Evolutionary conservation across 1,139 yeast genomes (phyloP), one percentile per base, ranked within the genome.

Genomic region (Kluyveromyces marxianus): DNA sequence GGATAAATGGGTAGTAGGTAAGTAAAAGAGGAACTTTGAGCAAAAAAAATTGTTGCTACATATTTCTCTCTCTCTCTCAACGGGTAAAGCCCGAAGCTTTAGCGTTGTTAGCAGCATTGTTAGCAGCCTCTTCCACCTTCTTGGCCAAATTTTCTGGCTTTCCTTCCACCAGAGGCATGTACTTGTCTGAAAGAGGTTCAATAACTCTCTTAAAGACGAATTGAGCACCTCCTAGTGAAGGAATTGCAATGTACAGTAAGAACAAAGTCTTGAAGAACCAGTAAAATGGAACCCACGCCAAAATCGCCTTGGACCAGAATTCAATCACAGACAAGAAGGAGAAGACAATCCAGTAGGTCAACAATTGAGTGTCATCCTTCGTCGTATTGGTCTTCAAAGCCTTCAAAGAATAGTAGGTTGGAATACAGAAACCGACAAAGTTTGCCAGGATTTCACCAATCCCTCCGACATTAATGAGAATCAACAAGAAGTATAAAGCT

Each of bases 311-410:
- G 51, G 96, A 83, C 97, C 97, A 92, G 76, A 88, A 92, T 71
- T 92, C 99, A 59, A 88, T 63, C 44, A 92, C 92, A 65, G 83
- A 86, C 71, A 92, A 79, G 60, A 81, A 81, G 31, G 97, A 96
- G 65, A 87, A 92, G 30, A 92, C 96, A 50, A 92, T 96, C 98
- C 98, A 92, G 69, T 92, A 90, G 34, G 96, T 84, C 63, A 92
- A 77, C 66, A 85, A 78, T 60, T 87, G 84, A 51, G 94, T 84
- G 67, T 89, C 96, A 64, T 89, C 97, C 35, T 71, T 69, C 40
- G 80, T 71, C 31, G 76, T 65, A 7, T 77, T 56, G 33, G 96
- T 83, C 67, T 82, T 87, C 56, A 92, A 75, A 24, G 98, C 97
- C 52, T 78, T 65, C 53, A 92, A 74, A 7, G 98, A 92, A 66